Evolutionary conservation across 1,139 yeast genomes (phyloP), one percentile per base, ranked within the genome.

Genomic region (Lodderomyces beijingensis): DNA sequence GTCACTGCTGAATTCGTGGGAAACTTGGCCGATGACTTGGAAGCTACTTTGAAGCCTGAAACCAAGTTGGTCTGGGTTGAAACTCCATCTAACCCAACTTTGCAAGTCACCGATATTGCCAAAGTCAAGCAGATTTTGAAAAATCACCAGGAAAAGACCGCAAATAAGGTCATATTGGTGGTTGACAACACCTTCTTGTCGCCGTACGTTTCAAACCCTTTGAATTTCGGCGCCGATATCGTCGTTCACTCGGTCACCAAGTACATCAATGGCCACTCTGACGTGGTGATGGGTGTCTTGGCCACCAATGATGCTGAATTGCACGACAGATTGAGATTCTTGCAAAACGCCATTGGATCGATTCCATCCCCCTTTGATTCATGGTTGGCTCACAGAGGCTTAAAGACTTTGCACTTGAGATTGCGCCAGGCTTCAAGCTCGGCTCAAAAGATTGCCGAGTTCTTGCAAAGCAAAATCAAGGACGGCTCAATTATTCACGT

Each of bases 141-240:
- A 45, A 49, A 55, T 20, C 73, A 70, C 49, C 68, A 78, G 49
- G 57, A 53, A 22, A 60, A 63, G 42, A 73, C 76, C 40, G 66
- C 69, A 31, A 57, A 57, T 43, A 64, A 62, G 34, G 67, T 85
- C 41, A 55, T 70, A 36, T 70, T 86, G 45, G 94, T 81, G 26
- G 95, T 87, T 38, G 97, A 89, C 68, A 85, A 91, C 69, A 89
- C 97, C 22, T 88, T 89, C 74, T 72, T 89, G 53, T 87, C 96
- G 13, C 96, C 96, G 47, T 91, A 91, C 60, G 65, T 86, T 52
- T 85, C 89, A 42, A 85, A 86, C 67, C 95, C 96, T 45, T 72
- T 86, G 55, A 64, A 60, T 43, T 79, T 71, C 47, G 96, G 96
- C 43, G 95, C 94, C 35, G 95, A 85, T 55, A 73, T 85, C 39